phyloP scores from a whole-genome alignment of 2,329 filamentous ascomycete species.

The Didymella sp. region DNA sequence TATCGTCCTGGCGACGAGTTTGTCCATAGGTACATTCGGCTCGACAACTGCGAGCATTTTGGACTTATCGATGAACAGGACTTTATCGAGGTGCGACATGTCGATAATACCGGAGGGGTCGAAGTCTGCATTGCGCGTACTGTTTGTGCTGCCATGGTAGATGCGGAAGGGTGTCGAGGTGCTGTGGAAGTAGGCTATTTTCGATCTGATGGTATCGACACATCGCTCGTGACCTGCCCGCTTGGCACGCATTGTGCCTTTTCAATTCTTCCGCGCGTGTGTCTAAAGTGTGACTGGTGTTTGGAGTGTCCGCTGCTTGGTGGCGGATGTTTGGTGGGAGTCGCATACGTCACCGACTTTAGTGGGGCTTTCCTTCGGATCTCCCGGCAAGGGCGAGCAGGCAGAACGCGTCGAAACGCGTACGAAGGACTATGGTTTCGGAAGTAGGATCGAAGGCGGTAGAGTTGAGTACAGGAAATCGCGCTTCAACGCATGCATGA shows the following conservation, averaged over 20 bases:
- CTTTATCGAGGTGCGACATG: constrained; percentile 67
- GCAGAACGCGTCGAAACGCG: constrained; percentile 4
- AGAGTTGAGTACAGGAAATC: too few species aligned
- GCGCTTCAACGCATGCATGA: too few species aligned
- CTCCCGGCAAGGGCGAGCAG: constrained; percentile 22
- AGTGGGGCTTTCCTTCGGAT: constrained; percentile 31
- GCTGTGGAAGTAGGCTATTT: constrained; percentile 36
- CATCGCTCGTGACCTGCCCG: constrained; percentile 24
- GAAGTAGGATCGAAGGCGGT: too few species aligned
- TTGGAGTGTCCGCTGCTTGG: not conserved
- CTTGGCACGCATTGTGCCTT: not conserved
- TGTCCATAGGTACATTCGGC: constrained; percentile 73
- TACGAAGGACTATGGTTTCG: too few species aligned
- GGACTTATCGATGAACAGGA: constrained; percentile 65
- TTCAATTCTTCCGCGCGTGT: not conserved
- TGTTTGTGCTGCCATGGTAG: constrained; percentile 79
- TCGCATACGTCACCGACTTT: constrained; percentile 29
- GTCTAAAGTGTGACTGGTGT: not conserved
- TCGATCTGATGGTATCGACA: constrained; percentile 32
- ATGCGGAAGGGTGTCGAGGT: constrained; percentile 51
- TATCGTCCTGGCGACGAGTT: constrained; percentile 64
- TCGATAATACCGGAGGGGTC: constrained; percentile 61
- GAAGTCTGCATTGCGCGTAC: constrained; percentile 64
- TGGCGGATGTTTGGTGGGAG: constrained; percentile 6
- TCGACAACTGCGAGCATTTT: constrained; percentile 67